Evolutionary conservation across 768 basidiomycete genomes (phyloP).

Genomic region (Rhizopogon vinicolor): DNA sequence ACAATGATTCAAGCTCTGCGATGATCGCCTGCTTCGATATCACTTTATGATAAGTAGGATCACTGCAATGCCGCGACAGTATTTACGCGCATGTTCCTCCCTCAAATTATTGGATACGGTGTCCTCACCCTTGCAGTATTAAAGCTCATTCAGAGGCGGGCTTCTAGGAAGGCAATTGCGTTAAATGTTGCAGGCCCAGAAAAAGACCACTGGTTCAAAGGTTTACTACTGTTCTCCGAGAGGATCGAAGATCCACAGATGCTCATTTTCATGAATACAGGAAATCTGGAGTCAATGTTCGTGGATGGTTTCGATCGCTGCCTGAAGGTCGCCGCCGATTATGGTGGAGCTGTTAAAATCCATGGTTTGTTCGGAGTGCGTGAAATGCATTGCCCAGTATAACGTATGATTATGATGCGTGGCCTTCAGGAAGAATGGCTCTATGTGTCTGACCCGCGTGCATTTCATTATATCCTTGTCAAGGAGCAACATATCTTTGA

Average conservation of each 20-base stretch:
- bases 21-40: no score
- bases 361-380: conserved; percentile 18
- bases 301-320: neutral
- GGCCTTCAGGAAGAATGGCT: no score
- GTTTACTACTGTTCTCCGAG: neutral
- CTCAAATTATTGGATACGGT: neutral
- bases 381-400: neutral
- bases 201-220: neutral
- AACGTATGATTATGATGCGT: no score
- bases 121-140: neutral
- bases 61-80: no score
- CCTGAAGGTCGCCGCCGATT: conserved; percentile 10
- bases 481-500: no score
- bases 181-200: neutral
- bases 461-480: no score
- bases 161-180: neutral
- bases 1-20: no score
- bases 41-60: no score
- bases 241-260: neutral
- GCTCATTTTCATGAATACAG: neutral
- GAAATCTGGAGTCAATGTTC: neutral
- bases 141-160: neutral
- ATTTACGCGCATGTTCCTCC: neutral
- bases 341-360: conserved; percentile 22
- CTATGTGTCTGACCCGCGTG: no score